phyloP scores from a whole-genome alignment of 768 basidiomycete species.

The Gymnopilus junonius region DNA sequence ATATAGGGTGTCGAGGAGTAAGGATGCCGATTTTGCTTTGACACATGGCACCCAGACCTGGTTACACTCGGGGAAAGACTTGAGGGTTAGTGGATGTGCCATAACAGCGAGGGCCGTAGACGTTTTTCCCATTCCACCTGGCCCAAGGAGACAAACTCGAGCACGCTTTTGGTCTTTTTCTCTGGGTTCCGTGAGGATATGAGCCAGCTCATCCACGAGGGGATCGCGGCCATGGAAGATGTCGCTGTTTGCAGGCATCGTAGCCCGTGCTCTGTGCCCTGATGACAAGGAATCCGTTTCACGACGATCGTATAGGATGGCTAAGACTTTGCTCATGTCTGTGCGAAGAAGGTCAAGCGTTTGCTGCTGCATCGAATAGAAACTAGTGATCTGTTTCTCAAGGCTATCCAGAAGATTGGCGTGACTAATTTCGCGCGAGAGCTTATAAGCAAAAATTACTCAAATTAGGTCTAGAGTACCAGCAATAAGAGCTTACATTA shows the following conservation, averaged over 20 bases:
- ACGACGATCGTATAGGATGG: background rate
- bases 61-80: slow-evolving; percentile 13
- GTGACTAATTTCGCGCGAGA: background rate
- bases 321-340: background rate
- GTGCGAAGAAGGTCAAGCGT: background rate
- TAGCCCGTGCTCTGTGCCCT: background rate
- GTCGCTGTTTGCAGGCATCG: background rate
- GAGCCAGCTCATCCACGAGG: background rate
- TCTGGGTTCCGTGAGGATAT: background rate
- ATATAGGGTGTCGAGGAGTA: slow-evolving; percentile 24
- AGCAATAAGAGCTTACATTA: background rate
- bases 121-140: slow-evolving; percentile 45
- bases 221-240: slow-evolving; percentile 1
- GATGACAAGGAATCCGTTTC: background rate
- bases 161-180: background rate
- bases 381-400: background rate
- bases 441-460: background rate
- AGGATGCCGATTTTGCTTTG: slow-evolving; percentile 27
- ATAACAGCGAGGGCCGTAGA: slow-evolving; percentile 36
- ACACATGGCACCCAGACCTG: slow-evolving; percentile 40
- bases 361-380: background rate
- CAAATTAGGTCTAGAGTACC: background rate
- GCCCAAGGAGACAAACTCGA: slow-evolving; percentile 23
- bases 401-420: background rate
- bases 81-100: slow-evolving; percentile 20